Conservation (phyloP, 768 basidiomycete species). For the Lenzites betulinus region DNA sequence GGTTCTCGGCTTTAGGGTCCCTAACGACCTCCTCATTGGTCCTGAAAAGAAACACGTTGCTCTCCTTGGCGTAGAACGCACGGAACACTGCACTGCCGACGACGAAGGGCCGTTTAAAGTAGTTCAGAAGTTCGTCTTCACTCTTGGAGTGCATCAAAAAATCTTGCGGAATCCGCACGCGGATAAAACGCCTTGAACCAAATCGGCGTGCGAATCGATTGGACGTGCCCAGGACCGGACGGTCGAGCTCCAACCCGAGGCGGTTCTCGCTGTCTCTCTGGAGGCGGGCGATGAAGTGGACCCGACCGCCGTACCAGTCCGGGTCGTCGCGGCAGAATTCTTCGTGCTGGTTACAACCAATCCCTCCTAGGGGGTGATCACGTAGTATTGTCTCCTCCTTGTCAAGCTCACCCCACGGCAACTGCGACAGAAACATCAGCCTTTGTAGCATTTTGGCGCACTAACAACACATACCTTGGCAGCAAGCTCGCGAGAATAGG, state of each 20-base stretch:
- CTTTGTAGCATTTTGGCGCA: not conserved
- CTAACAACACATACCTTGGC: constrained; percentile 22
- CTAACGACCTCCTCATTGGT: constrained; percentile 48
- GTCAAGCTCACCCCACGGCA: constrained; percentile 66
- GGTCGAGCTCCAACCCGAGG: constrained; percentile 49
- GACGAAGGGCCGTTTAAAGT: constrained; percentile 52
- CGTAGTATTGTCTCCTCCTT: constrained; percentile 47
- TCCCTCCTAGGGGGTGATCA: constrained; percentile 36
- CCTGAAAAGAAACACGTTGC: constrained; percentile 53
- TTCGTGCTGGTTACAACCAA: constrained; percentile 41
- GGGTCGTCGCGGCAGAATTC: constrained; percentile 27
- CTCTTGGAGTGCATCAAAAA: constrained; percentile 33
- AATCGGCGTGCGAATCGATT: constrained; percentile 59
- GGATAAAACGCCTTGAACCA: constrained; percentile 61
- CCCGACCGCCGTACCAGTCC: constrained; percentile 63
- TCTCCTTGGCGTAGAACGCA: constrained; percentile 63
- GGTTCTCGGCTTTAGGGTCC: not conserved
- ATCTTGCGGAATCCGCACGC: constrained; percentile 45
- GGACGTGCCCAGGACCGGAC: constrained; percentile 54
- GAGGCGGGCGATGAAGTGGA: constrained; percentile 52
- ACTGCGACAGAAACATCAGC: constrained; percentile 35
- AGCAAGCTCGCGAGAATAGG: constrained; percentile 19
- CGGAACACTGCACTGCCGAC: constrained; percentile 57
- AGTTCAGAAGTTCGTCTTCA: constrained; percentile 37
- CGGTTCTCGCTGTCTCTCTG: constrained; percentile 8